A percentile compares a stretch with the other conserved stretches of the same genome.
phyloP scores from a whole-genome alignment of 73 alveolate genomes.

The Paramecium caudatum region DNA sequence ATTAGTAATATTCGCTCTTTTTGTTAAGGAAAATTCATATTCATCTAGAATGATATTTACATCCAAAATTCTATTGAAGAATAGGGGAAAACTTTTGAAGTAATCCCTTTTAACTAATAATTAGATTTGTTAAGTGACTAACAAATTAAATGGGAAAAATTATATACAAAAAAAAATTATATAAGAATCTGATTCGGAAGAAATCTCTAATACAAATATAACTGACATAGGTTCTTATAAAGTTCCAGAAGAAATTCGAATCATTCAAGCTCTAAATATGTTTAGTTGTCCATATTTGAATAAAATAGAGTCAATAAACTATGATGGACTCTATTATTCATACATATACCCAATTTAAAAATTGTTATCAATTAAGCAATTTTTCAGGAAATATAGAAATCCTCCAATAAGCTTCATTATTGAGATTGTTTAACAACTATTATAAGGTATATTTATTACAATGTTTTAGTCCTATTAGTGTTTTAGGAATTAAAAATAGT shows the following conservation, averaged over 20 bases:
- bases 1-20: not conserved
- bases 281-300: not conserved
- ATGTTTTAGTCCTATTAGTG: not conserved
- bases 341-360: not conserved
- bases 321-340: constrained; percentile 20
- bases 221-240: not conserved
- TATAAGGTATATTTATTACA: not conserved
- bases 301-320: not conserved
- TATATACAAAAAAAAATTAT: constrained; percentile 11
- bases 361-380: not conserved
- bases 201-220: constrained; percentile 8
- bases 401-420: constrained; percentile 1
- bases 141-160: constrained; percentile 14
- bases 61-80: not conserved
- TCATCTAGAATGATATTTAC: not conserved
- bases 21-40: constrained; percentile 10
- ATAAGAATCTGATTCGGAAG: not conserved
- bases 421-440: constrained; percentile 6
- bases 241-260: constrained; percentile 3
- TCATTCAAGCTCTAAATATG: not conserved
- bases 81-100: no score
- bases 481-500: not conserved
- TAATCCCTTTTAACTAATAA: no score
- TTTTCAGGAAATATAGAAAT: not conserved
- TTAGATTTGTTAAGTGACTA: no score